Conservation (phyloP, 108 stramenopile genomes). For the Cyclotella sp. region DNA sequence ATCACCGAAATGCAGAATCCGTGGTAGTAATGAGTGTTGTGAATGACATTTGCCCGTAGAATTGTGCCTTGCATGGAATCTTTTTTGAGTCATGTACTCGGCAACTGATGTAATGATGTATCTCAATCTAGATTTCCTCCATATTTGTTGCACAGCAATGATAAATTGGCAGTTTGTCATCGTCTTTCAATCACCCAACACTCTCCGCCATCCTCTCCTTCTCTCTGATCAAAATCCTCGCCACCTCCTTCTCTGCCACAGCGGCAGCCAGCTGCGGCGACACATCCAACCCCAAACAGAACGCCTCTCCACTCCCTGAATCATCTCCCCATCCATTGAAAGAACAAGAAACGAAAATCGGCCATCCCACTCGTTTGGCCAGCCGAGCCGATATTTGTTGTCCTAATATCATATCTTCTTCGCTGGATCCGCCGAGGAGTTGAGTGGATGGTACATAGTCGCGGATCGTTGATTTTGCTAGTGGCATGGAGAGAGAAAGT, state of each 20-base stretch:
- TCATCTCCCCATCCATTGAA: slow-evolving; percentile 38
- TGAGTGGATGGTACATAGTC: slow-evolving; percentile 50
- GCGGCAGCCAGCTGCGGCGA: slow-evolving; percentile 74
- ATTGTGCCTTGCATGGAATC: too few relatives aligned
- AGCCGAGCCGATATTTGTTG: slow-evolving; percentile 70
- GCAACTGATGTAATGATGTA: too few relatives aligned
- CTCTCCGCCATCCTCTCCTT: slow-evolving; percentile 8
- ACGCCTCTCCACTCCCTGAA: slow-evolving; percentile 7
- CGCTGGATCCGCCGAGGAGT: slow-evolving; percentile 67
- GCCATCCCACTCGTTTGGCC: slow-evolving; percentile 54
- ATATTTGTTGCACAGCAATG: not conserved
- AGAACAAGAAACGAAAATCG: slow-evolving; percentile 77
- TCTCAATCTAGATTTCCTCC: too few relatives aligned
- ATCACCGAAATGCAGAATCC: too few relatives aligned
- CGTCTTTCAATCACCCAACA: not conserved
- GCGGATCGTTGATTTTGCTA: slow-evolving; percentile 30
- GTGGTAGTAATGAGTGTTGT: too few relatives aligned
- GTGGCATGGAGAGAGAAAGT: slow-evolving; percentile 73
- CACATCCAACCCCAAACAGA: not conserved
- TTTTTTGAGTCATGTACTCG: too few relatives aligned
- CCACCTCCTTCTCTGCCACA: slow-evolving; percentile 63
- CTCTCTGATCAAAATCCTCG: slow-evolving; percentile 38
- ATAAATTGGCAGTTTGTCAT: too few relatives aligned
- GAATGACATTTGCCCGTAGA: too few relatives aligned
- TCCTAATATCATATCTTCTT: slow-evolving; percentile 71